Percentiles rank a stretch among this genome's conserved stretches.
phyloP scores from a whole-genome alignment of 192 early-diverging fungal species.

The Bifiguratus adelaidae region DNA sequence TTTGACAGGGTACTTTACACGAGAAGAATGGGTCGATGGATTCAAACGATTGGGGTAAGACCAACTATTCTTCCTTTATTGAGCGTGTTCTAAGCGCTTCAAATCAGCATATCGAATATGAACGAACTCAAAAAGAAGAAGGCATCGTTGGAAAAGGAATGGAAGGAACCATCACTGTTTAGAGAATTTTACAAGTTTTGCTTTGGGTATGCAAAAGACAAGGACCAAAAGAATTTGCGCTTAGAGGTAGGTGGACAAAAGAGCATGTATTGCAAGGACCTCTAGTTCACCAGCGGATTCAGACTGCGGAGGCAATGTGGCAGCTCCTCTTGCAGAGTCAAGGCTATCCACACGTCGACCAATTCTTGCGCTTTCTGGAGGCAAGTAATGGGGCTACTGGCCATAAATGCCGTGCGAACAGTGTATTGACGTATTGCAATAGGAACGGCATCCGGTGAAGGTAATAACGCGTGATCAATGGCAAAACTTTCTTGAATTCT shows the following conservation, averaged over 20 bases:
- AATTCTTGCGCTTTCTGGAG: conserved; percentile 39
- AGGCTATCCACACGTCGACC: conserved; percentile 25
- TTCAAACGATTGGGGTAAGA: conserved; percentile 13
- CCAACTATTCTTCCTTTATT: not conserved
- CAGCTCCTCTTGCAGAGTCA: conserved; percentile 27
- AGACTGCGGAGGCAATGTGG: conserved; percentile 43
- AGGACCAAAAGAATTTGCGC: conserved; percentile 45
- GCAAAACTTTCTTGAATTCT: conserved; percentile 53
- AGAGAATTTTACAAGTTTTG: conserved; percentile 52
- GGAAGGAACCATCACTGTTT: conserved; percentile 26
- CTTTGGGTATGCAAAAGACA: conserved; percentile 52
- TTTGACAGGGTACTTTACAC: conserved; percentile 13
- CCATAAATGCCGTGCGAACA: not conserved
- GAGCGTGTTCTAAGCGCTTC: not conserved
- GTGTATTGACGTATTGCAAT: not conserved
- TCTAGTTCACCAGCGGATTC: not conserved
- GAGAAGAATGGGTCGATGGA: conserved; percentile 20
- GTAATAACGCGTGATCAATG: conserved; percentile 62
- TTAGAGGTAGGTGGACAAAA: conserved; percentile 31
- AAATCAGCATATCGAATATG: conserved; percentile 21
- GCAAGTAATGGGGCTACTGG: conserved; percentile 1
- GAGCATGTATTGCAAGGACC: not conserved
- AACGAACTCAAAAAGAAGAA: conserved; percentile 20
- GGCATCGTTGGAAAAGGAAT: conserved; percentile 14
- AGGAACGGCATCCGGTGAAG: conserved; percentile 35